These are phyloP conservation scores for Cicer judaicum DNA, from an alignment of 306 rosid species.

Conservation along the genomic window DNA sequence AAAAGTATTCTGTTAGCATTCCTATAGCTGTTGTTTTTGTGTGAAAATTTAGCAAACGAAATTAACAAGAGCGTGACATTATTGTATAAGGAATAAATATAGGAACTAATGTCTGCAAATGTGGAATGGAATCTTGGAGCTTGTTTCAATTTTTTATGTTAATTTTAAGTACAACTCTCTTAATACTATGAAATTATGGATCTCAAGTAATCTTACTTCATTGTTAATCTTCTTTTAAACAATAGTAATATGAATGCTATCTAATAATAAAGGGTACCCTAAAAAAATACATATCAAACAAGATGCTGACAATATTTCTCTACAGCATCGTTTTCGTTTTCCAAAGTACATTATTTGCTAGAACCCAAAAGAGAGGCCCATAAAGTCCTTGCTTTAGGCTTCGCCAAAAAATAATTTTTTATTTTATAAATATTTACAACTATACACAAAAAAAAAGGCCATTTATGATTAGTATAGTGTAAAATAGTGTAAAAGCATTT, in stretches of 20 bases:
- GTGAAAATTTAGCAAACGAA: slow-evolving; percentile 31
- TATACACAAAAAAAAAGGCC: too few relatives aligned
- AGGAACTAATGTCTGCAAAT: not conserved
- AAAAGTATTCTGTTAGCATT: slow-evolving; percentile 48
- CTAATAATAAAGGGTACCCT: not conserved
- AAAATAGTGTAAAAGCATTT: too few relatives aligned
- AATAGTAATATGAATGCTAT: not conserved
- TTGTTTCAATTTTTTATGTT: slow-evolving; percentile 7
- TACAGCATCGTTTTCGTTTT: not conserved
- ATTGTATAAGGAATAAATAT: slow-evolving; percentile 35
- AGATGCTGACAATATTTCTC: not conserved
- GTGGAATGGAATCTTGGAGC: not conserved
- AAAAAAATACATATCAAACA: not conserved
- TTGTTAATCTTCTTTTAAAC: too few relatives aligned
- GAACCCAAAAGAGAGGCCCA: not conserved
- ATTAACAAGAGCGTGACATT: not conserved
- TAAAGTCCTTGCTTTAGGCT: too few relatives aligned
- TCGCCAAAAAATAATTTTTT: too few relatives aligned
- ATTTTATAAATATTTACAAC: too few relatives aligned
- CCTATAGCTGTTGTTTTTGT: slow-evolving; percentile 48
- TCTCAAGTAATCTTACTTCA: too few relatives aligned
- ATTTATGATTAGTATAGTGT: too few relatives aligned
- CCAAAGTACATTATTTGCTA: not conserved
- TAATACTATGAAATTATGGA: not conserved
- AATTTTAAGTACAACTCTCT: not conserved